Evolutionary conservation across 345 rosid genomes (phyloP).

Genomic region (Salix arbutifolia): DNA sequence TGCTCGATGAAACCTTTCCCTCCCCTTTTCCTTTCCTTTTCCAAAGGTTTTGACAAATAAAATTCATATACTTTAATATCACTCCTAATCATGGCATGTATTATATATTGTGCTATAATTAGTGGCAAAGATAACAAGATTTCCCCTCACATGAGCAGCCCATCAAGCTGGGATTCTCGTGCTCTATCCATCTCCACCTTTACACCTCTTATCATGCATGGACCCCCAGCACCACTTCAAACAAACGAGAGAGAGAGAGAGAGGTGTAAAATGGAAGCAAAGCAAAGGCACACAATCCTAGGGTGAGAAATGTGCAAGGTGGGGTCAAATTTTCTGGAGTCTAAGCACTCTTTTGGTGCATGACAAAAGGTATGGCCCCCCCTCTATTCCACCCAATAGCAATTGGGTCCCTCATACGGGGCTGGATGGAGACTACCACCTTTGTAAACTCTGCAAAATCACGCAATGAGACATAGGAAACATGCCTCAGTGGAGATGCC

Average conservation of each 20-base stretch:
- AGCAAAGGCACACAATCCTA: constrained; percentile 39
- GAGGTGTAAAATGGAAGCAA: constrained; percentile 60
- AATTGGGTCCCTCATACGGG: constrained; percentile 24
- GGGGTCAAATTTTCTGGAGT: constrained; percentile 22
- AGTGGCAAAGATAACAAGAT: constrained; percentile 23
- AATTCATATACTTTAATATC: constrained; percentile 33
- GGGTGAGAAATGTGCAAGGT: constrained; percentile 36
- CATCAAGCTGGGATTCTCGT: constrained; percentile 18
- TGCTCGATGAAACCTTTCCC: not conserved
- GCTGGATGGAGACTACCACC: constrained; percentile 24
- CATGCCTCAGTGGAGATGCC: constrained; percentile 22
- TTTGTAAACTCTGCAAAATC: constrained; percentile 27
- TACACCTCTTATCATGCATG: constrained; percentile 41
- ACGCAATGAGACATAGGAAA: constrained; percentile 29
- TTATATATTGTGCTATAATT: constrained; percentile 27
- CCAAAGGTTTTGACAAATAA: constrained; percentile 27
- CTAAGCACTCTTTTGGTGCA: constrained; percentile 38
- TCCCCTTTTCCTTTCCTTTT: constrained; percentile 1
- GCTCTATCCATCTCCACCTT: constrained; percentile 24
- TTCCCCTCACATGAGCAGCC: constrained; percentile 20
- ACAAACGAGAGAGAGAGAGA: not conserved
- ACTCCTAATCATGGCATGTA: constrained; percentile 42
- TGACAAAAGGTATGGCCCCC: constrained; percentile 42
- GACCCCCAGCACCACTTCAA: constrained; percentile 20
- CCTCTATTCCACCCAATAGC: constrained; percentile 12